Evolutionary conservation across 192 early-diverging fungal genomes (phyloP), one percentile per base, ranked within the genome.

Genomic region (Gryganskiella cystojenkinii): DNA sequence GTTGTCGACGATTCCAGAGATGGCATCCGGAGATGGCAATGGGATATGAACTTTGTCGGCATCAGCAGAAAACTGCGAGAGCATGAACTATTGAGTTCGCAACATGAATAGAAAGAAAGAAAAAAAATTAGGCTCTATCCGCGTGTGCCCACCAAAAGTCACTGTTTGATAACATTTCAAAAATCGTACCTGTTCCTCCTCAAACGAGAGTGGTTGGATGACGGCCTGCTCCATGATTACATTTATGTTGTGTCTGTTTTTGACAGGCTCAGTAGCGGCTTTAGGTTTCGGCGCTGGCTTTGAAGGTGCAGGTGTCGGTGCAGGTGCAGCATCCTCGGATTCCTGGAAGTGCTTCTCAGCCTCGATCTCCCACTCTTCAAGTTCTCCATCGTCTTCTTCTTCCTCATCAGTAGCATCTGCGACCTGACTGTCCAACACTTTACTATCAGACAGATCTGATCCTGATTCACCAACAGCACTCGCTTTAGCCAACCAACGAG

Each of bases 291-390:
- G 20, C 7, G 30, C 40, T 10, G 43, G 28, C 11, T 55, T 51
- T 13, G 61, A 60, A 0, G 74, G 74, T 5, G 71, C 64, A 24
- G 71, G 71, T 4, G 64, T 63, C 0, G 74, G 74, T 5, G 71
- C 64, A 24, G 71, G 71, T 4, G 64, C 64, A 24, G 45, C 67
- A 58, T 78, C 74, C 9, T 78, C 67, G 3, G 65, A 61, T 14
- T 62, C 67, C 56, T 78, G 59, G 43, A 78, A 69, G 24, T 68
- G 74, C 35, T 78, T 78, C 28, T 78, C 74, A 19, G 74, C 74
- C 13, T 78, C 74, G 34, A 78, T 78, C 35, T 78, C 74, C 74
- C 74, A 78, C 20, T 78, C 74, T 22, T 78, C 74, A 9, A 78
- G 31, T n/a, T 67, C 66, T 17, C 68, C 74, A n/a, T 64, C 74